These are phyloP conservation scores for Telopea speciosissima DNA, from an alignment of 177 flowering plant genomes.

Conservation along the genomic window DNA sequence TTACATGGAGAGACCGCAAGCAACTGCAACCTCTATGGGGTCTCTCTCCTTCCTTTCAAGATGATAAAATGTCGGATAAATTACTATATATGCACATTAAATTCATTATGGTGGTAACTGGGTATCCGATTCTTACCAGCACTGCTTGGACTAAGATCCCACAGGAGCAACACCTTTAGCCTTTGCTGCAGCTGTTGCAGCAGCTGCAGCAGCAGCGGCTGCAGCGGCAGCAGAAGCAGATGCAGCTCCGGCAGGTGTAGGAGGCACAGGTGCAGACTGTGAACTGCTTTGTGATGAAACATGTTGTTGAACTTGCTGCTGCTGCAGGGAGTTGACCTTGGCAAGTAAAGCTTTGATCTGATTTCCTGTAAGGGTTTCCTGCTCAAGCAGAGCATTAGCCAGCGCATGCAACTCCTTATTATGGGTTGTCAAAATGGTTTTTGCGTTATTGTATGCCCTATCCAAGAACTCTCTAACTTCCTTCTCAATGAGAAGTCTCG, in stretches of 20 bases:
- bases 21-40: conserved; percentile 1
- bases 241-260: conserved; percentile 28
- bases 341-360: conserved; percentile 75
- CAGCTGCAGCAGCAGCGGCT: conserved; percentile 65
- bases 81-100: conserved; percentile 11
- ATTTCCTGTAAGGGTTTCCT: conserved; percentile 48
- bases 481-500: conserved; percentile 79
- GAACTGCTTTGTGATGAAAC: conserved; percentile 39
- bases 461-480: conserved; percentile 70
- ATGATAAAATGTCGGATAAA: background rate
- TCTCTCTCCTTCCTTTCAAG: background rate
- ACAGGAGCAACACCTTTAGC: conserved; percentile 75
- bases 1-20: conserved; percentile 3
- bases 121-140: conserved; percentile 6
- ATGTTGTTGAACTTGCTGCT: conserved; percentile 35
- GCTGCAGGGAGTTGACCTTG: conserved; percentile 45
- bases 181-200: conserved; percentile 63
- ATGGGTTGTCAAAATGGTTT: conserved; percentile 67
- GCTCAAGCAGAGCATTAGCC: conserved; percentile 61
- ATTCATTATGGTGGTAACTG: background rate
- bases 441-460: conserved; percentile 84
- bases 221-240: conserved; percentile 30
- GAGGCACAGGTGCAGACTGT: conserved; percentile 46
- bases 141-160: conserved; percentile 39
- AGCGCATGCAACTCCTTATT: conserved; percentile 61